Evolutionary conservation across 768 basidiomycete genomes (phyloP).

Genomic region (Leucosporidium creatinivorum): DNA sequence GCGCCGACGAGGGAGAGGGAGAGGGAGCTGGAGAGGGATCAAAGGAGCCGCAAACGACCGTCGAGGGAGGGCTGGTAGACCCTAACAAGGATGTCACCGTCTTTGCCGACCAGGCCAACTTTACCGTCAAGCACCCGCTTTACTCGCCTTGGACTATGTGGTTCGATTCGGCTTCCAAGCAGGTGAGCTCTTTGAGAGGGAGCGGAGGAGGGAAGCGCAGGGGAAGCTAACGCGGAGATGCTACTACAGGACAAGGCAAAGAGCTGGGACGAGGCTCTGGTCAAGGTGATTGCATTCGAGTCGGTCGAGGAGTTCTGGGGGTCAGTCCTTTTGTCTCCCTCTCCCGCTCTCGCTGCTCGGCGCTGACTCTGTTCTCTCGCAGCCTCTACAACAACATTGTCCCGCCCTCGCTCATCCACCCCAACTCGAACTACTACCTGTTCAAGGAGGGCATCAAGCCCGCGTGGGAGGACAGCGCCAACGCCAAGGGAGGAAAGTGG

Average conservation of each 20-base stretch:
- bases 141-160: constrained; percentile 60
- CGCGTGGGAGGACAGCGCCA: constrained; percentile 52
- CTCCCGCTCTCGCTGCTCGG: background rate
- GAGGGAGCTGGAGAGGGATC: too few species aligned
- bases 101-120: constrained; percentile 83
- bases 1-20: constrained; percentile 40
- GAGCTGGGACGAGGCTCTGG: constrained; percentile 98
- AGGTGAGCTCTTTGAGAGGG: background rate
- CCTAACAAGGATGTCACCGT: constrained; percentile 74
- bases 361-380: background rate
- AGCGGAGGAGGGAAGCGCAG: too few species aligned
- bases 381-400: constrained; percentile 96
- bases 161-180: constrained; percentile 82
- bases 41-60: background rate
- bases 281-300: constrained; percentile 89
- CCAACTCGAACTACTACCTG: constrained; percentile 98
- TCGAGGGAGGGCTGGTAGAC: background rate
- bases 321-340: constrained; percentile 47
- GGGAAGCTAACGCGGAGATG: too few species aligned
- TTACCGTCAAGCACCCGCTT: constrained; percentile 81
- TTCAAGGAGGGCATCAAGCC: constrained; percentile 66
- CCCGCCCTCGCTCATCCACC: constrained; percentile 81
- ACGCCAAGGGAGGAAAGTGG: constrained; percentile 98
- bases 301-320: constrained; percentile 99
- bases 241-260: constrained; percentile 51